Evolutionary conservation across 2,329 filamentous ascomycete genomes (phyloP).

Genomic region (Xylaria digitata): DNA sequence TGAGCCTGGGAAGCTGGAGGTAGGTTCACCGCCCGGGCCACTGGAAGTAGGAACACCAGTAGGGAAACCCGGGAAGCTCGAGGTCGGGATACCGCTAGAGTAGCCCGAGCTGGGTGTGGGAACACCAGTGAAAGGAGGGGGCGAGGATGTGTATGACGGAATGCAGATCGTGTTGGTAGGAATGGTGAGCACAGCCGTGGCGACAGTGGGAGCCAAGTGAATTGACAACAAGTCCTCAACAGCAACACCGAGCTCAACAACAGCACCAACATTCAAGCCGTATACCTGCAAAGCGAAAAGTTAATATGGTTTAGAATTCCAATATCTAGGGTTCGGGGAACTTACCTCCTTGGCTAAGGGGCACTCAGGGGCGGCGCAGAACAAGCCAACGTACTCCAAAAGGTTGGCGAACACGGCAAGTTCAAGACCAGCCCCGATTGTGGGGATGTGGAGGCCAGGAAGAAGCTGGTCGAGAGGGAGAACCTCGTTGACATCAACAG

Average conservation of each 20-base stretch:
- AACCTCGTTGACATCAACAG: constrained; percentile 47
- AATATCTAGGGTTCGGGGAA: not conserved
- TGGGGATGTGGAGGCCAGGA: constrained; percentile 43
- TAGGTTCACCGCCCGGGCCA: not conserved
- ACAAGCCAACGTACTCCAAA: constrained; percentile 62
- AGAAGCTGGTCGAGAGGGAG: constrained; percentile 43
- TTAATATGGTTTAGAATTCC: not conserved
- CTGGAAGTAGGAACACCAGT: not conserved
- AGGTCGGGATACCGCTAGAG: too few relatives aligned
- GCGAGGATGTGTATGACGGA: constrained; percentile 29
- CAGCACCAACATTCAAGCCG: constrained; percentile 55
- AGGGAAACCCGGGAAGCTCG: not conserved
- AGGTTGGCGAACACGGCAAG: constrained; percentile 63
- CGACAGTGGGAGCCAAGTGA: constrained; percentile 55
- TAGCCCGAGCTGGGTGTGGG: not conserved
- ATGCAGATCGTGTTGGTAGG: constrained; percentile 54
- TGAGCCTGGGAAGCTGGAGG: not conserved
- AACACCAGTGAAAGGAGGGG: not conserved
- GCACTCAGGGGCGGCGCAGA: constrained; percentile 54
- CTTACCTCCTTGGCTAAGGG: constrained; percentile 51
- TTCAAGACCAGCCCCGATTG: constrained; percentile 56
- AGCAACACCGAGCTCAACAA: constrained; percentile 49
- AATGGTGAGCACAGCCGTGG: constrained; percentile 53
- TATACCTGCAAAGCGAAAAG: constrained; percentile 39
- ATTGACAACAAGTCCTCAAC: constrained; percentile 54